Base-by-base conservation (phyloP, 2,329 filamentous ascomycete species). In the Corynespora cassiicola region DNA sequence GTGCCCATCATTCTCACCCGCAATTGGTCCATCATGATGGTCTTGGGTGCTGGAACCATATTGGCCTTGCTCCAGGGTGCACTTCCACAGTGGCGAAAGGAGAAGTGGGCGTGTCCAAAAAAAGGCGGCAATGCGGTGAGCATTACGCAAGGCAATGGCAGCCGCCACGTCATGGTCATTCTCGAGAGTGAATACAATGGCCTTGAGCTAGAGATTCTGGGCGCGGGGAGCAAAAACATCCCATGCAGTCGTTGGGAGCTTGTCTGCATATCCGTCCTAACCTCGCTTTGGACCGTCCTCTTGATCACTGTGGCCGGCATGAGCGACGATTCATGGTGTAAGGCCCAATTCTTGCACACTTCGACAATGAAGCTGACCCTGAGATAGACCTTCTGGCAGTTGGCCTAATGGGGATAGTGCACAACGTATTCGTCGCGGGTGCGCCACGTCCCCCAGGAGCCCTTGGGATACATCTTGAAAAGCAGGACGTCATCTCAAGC, bases 391-490 rank as follows among this genome's bases (percentile, higher is more conserved):
- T 58, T 6, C 31, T 58, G 9, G 43, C 36, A 3, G 45, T 58
- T 17, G 56, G 54, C 9, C 37, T 31, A 11, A 39, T 57, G 7
- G 54, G 54, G 8, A 60, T 56, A 26, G 9, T 56, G 19, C 54
- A 60, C 30, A 57, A 54, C 28, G 38, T 52, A 4, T 38, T 55
- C 22, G 45, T 56, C 6, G 50, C 52, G 12, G 47, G 51, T 17
- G n/a, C n/a, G n/a, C n/a, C n/a, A n/a, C n/a, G n/a, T n/a, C n/a
- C n/a, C n/a, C n/a, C n/a, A n/a, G n/a, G n/a, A n/a, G n/a, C n/a
- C n/a, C n/a, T n/a, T n/a, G n/a, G n/a, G n/a, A n/a, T n/a, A n/a
- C n/a, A n/a, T n/a, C n/a, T n/a, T n/a, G n/a, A n/a, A n/a, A n/a
- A n/a, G n/a, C n/a, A n/a, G n/a, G n/a, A n/a, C n/a, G n/a, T n/a